Conservation (phyloP, 805 yeast species). For the Lipomyces japonicus region DNA sequence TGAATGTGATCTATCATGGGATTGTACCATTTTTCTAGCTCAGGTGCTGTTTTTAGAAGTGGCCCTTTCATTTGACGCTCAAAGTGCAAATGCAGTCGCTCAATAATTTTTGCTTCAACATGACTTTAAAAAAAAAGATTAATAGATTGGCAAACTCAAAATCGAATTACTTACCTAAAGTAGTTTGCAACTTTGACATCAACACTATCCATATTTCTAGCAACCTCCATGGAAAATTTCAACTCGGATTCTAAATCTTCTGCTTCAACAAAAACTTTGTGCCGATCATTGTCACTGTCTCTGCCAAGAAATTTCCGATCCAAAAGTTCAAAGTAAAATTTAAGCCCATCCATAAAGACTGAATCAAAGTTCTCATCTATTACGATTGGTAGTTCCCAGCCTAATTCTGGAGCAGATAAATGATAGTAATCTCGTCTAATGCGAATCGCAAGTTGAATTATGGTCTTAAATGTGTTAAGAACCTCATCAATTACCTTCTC, state of each 20-base stretch:
- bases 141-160: background rate
- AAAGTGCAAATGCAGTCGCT: slow-evolving; percentile 65
- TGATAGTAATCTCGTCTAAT: slow-evolving; percentile 64
- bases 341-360: slow-evolving; percentile 67
- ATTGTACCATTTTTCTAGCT: slow-evolving; percentile 50
- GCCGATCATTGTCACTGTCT: slow-evolving; percentile 56
- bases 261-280: slow-evolving; percentile 84
- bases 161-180: slow-evolving; percentile 41
- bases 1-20: slow-evolving; percentile 42
- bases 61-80: slow-evolving; percentile 70
- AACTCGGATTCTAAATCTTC: slow-evolving; percentile 84
- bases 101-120: slow-evolving; percentile 27
- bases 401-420: slow-evolving; percentile 50
- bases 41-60: slow-evolving; percentile 40
- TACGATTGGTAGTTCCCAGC: slow-evolving; percentile 67
- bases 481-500: slow-evolving; percentile 85
- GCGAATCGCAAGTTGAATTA: slow-evolving; percentile 69
- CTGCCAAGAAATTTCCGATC: slow-evolving; percentile 76
- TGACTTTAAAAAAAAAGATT: background rate
- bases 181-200: slow-evolving; percentile 77
- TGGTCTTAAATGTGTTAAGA: slow-evolving; percentile 76
- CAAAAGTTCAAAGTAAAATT: slow-evolving; percentile 64
- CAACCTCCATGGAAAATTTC: slow-evolving; percentile 70
- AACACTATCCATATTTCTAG: slow-evolving; percentile 74
- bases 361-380: slow-evolving; percentile 63